Evolutionary conservation across 495 filamentous ascomycete genomes (phyloP).

Genomic region (Talaromyces stipitatus): DNA sequence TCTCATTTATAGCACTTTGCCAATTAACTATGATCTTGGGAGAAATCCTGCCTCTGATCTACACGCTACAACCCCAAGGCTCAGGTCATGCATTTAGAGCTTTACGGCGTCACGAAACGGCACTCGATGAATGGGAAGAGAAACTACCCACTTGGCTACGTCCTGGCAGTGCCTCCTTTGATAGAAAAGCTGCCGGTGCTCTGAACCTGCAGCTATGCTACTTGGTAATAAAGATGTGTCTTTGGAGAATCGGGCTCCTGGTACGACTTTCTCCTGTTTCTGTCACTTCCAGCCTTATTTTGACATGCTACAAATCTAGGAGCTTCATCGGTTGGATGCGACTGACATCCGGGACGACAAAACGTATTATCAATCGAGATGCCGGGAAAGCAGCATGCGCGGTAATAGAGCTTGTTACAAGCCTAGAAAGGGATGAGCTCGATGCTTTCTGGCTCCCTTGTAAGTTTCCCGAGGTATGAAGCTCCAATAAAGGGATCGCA

Average conservation of each 20-base stretch:
- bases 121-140: slow-evolving; percentile 22
- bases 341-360: slow-evolving; percentile 9
- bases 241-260: slow-evolving; percentile 21
- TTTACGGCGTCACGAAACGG: slow-evolving; percentile 13
- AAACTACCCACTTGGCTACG: slow-evolving; percentile 10
- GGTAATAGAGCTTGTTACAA: slow-evolving; percentile 17
- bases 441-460: slow-evolving; percentile 23
- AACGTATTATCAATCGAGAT: slow-evolving; percentile 16
- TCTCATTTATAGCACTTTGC: slow-evolving; percentile 20
- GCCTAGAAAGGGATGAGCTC: slow-evolving; percentile 11
- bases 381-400: slow-evolving; percentile 20
- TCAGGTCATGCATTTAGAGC: slow-evolving; percentile 13
- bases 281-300: neutral
- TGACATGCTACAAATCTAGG: slow-evolving; percentile 4
- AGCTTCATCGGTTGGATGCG: slow-evolving; percentile 6
- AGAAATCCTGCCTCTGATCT: slow-evolving; percentile 26
- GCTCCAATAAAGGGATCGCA: neutral
- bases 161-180: slow-evolving; percentile 9
- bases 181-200: slow-evolving; percentile 15
- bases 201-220: slow-evolving; percentile 26
- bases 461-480: slow-evolving; percentile 3
- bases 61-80: slow-evolving; percentile 14
- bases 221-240: slow-evolving; percentile 20
- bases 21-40: slow-evolving; percentile 27
- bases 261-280: slow-evolving; percentile 9